Evolutionary conservation across 257 asterid species (phyloP).

Genomic region (Nicotiana tabacum): DNA sequence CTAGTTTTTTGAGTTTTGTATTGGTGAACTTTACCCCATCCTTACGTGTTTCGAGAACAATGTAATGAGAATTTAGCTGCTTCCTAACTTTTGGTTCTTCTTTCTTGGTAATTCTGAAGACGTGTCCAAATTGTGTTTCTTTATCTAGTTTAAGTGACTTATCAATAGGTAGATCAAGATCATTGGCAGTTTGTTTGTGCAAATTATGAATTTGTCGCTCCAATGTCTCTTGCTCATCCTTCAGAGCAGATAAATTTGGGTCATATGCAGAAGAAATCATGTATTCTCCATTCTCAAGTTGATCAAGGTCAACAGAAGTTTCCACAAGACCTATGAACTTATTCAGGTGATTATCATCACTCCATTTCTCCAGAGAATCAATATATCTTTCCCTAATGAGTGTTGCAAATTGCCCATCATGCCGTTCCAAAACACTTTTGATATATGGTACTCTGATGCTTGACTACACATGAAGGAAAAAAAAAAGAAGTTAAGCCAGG

Average conservation of each 20-base stretch:
- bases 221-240: slow-evolving; percentile 69
- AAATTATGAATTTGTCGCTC: slow-evolving; percentile 69
- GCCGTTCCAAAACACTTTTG: slow-evolving; percentile 65
- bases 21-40: slow-evolving; percentile 96
- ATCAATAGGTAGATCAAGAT: slow-evolving; percentile 77
- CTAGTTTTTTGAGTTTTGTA: slow-evolving; percentile 73
- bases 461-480: slow-evolving; percentile 46
- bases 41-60: slow-evolving; percentile 94
- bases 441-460: slow-evolving; percentile 86
- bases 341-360: slow-evolving; percentile 77
- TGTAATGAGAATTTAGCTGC: slow-evolving; percentile 79
- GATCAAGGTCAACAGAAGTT: slow-evolving; percentile 94
- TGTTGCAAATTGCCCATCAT: slow-evolving; percentile 64
- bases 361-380: slow-evolving; percentile 63
- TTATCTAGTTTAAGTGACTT: slow-evolving; percentile 86
- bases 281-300: slow-evolving; percentile 96
- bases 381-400: slow-evolving; percentile 65
- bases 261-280: slow-evolving; percentile 88
- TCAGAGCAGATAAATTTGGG: slow-evolving; percentile 52
- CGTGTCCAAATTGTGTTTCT: slow-evolving; percentile 89
- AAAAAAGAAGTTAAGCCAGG: not conserved
- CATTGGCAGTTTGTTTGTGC: slow-evolving; percentile 70
- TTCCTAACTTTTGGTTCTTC: slow-evolving; percentile 97
- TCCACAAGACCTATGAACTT: slow-evolving; percentile 94
- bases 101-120: slow-evolving; percentile 90